Conservation (phyloP, 305 asterid genomes). For the Petunia hybrid region DNA sequence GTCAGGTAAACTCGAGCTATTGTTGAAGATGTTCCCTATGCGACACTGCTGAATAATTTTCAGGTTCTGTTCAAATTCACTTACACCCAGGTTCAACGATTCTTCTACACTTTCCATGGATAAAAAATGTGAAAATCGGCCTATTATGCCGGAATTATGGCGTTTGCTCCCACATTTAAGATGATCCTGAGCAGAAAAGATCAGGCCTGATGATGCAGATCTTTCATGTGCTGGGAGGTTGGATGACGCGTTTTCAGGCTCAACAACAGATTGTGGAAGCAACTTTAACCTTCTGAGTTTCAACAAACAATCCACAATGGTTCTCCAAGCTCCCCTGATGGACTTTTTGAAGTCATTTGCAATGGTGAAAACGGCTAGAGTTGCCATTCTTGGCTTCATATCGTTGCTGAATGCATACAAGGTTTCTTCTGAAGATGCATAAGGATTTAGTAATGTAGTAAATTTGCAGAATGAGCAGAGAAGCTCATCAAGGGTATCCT, state of each 20-base stretch:
- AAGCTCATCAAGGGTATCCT: constrained; percentile 90
- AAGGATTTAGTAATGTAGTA: constrained; percentile 81
- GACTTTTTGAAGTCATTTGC: constrained; percentile 81
- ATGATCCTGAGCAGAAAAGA: constrained; percentile 46
- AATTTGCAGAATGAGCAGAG: constrained; percentile 86
- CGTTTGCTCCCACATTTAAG: constrained; percentile 45
- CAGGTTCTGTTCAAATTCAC: constrained; percentile 84
- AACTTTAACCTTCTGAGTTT: constrained; percentile 87
- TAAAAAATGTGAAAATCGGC: constrained; percentile 63
- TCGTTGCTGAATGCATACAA: constrained; percentile 83
- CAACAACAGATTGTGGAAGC: constrained; percentile 76
- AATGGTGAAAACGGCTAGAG: constrained; percentile 81
- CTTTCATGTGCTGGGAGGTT: constrained; percentile 35
- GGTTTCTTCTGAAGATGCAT: constrained; percentile 88
- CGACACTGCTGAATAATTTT: constrained; percentile 83
- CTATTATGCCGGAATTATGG: constrained; percentile 58
- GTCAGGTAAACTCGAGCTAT: constrained; percentile 69
- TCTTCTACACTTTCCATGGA: constrained; percentile 94
- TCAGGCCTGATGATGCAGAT: constrained; percentile 44
- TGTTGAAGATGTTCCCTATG: constrained; percentile 79
- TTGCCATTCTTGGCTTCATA: constrained; percentile 91
- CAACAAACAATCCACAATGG: constrained; percentile 81
- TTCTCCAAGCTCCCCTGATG: constrained; percentile 87
- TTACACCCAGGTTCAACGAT: constrained; percentile 71
- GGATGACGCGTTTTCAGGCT: constrained; percentile 47